Percentiles rank a stretch among this genome's conserved stretches.
These are phyloP conservation scores for Entelexis paramagnoliae DNA, from an alignment of 1,139 yeast species.

Conservation along the genomic window DNA sequence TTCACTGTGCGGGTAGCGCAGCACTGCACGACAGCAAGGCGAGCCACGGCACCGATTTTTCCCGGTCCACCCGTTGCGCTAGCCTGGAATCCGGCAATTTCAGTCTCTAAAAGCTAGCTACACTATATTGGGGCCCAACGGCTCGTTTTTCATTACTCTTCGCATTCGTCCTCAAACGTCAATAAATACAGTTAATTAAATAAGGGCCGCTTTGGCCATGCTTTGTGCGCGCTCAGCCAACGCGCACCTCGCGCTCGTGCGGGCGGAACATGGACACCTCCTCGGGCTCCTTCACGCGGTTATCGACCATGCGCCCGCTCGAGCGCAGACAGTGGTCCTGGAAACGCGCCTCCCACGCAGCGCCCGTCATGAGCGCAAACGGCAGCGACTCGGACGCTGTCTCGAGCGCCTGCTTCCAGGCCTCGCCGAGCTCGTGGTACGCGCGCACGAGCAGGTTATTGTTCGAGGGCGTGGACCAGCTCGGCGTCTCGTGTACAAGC, in stretches of 20 bases:
- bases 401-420: conserved; percentile 55
- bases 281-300: conserved; percentile 9
- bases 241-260: conserved; percentile 16
- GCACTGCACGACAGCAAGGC: no score
- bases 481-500: conserved; percentile 59
- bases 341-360: conserved; percentile 46
- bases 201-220: neutral
- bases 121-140: no score
- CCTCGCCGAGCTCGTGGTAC: conserved; percentile 66
- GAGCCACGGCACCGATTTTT: no score
- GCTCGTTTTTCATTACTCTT: no score
- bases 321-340: conserved; percentile 50
- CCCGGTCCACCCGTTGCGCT: no score
- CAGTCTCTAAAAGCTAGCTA: no score
- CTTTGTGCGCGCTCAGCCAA: neutral
- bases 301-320: conserved; percentile 29
- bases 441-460: conserved; percentile 65
- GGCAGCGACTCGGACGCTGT: conserved; percentile 35
- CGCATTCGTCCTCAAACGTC: neutral
- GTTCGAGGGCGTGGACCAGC: conserved; percentile 58
- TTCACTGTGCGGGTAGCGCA: no score
- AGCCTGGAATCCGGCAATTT: no score
- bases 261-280: conserved; percentile 5
- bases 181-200: conserved; percentile 1
- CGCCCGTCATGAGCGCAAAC: conserved; percentile 38